These are phyloP conservation scores for Fusarium kyushuense DNA, from an alignment of 2,329 filamentous ascomycete genomes.

Conservation along the genomic window DNA sequence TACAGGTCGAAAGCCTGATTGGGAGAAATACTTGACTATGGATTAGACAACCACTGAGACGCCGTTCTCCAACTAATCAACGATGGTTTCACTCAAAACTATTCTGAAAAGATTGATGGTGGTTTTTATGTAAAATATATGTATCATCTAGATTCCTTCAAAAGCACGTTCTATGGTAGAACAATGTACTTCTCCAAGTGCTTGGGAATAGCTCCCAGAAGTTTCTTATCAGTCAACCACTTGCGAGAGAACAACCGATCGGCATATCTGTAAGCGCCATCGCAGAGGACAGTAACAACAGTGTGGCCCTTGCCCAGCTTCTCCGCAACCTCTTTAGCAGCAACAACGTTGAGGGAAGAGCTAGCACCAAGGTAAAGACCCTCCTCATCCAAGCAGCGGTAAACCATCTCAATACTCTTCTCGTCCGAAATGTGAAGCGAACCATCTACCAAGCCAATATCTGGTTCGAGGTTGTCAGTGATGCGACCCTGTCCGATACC, in stretches of 20 bases:
- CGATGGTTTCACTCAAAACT: background rate
- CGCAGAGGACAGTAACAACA: constrained; percentile 92
- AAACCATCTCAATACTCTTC: constrained; percentile 98
- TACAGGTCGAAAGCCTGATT: constrained; percentile 48
- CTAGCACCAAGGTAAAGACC: constrained; percentile 95
- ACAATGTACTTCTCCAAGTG: constrained; percentile 95
- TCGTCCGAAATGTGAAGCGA: constrained; percentile 88
- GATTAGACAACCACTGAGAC: background rate
- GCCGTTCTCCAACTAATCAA: background rate
- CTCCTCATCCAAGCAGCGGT: constrained; percentile 94
- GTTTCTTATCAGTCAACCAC: constrained; percentile 89
- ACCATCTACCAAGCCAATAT: constrained; percentile 86
- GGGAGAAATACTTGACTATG: constrained; percentile 34
- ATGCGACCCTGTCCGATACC: constrained; percentile 96
- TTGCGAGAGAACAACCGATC: constrained; percentile 91
- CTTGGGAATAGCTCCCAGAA: constrained; percentile 84
- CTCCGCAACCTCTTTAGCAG: constrained; percentile 92
- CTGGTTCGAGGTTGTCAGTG: constrained; percentile 92
- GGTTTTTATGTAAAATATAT: constrained; percentile 41
- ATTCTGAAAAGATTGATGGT: constrained; percentile 14
- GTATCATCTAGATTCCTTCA: constrained; percentile 48
- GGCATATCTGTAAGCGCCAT: constrained; percentile 97
- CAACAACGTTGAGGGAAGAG: constrained; percentile 93
- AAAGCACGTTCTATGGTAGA: constrained; percentile 68
- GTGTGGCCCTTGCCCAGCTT: constrained; percentile 89